phyloP scores from a whole-genome alignment of 1,139 yeast species.

The Zygoascus hellenicus region DNA sequence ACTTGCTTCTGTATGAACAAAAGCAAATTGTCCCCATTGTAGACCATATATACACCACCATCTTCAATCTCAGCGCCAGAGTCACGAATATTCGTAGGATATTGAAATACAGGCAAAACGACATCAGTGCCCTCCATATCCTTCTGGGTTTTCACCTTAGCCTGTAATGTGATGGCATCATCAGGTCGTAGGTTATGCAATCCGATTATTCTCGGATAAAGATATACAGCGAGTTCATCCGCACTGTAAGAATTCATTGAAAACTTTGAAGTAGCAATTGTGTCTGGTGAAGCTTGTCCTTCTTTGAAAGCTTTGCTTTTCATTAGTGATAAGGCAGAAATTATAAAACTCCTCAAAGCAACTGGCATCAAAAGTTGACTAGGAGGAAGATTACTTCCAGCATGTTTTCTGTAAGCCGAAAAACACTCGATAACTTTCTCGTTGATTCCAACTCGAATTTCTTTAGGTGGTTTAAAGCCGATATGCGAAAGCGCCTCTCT shows the following conservation, averaged over 20 bases:
- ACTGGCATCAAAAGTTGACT: slow-evolving; percentile 79
- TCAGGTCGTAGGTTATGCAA: slow-evolving; percentile 58
- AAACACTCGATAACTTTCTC: slow-evolving; percentile 65
- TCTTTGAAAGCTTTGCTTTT: slow-evolving; percentile 62
- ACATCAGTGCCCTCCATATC: slow-evolving; percentile 31
- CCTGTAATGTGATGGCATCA: slow-evolving; percentile 35
- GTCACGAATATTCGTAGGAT: slow-evolving; percentile 48
- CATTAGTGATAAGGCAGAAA: slow-evolving; percentile 60
- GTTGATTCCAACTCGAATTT: slow-evolving; percentile 58
- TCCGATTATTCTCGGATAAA: slow-evolving; percentile 79
- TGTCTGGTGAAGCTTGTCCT: slow-evolving; percentile 36
- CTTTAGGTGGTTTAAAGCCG: slow-evolving; percentile 50
- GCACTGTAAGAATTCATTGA: slow-evolving; percentile 52
- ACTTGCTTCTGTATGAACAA: slow-evolving; percentile 72
- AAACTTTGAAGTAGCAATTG: slow-evolving; percentile 54
- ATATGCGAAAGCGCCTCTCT: slow-evolving; percentile 62
- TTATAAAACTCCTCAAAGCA: slow-evolving; percentile 66
- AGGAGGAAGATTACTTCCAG: slow-evolving; percentile 45
- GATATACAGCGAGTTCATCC: slow-evolving; percentile 53
- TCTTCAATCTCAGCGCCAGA: slow-evolving; percentile 44
- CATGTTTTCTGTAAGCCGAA: slow-evolving; percentile 59
- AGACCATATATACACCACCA: slow-evolving; percentile 75
- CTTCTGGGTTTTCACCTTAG: slow-evolving; percentile 19
- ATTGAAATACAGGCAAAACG: slow-evolving; percentile 43
- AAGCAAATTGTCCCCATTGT: slow-evolving; percentile 57